phyloP scores from a whole-genome alignment of 176 grass and related monocot genomes.

The Miscanthus lutarioriparius region DNA sequence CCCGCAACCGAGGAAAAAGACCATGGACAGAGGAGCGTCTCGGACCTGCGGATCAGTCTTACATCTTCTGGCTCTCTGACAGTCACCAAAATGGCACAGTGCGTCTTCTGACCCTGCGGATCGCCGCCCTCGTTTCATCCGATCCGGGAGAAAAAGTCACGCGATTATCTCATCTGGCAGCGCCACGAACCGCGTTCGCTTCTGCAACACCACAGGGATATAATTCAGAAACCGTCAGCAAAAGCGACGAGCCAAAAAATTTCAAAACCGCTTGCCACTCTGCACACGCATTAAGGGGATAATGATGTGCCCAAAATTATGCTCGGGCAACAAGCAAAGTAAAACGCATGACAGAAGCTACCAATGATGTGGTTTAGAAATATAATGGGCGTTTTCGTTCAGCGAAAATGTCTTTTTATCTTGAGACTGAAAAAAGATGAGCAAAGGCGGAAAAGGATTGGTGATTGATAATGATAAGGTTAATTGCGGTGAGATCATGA shows the following conservation, averaged over 20 bases:
- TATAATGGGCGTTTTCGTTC: background rate
- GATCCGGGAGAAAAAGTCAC: background rate
- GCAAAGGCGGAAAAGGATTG: background rate
- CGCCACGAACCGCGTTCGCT: slow-evolving; percentile 68
- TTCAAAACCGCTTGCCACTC: background rate
- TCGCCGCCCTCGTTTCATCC: background rate
- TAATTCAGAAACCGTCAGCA: slow-evolving; percentile 15
- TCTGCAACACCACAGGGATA: slow-evolving; percentile 58
- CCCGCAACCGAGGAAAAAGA: background rate
- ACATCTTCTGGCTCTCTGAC: slow-evolving; percentile 6
- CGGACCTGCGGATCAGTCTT: background rate
- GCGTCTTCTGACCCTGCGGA: too few relatives aligned
- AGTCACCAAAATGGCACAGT: background rate
- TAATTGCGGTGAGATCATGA: slow-evolving; percentile 9
- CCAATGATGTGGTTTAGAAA: slow-evolving; percentile 5
- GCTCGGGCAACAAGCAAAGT: background rate
- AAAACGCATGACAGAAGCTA: slow-evolving; percentile 9
- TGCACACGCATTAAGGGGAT: slow-evolving; percentile 1
- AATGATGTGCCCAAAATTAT: slow-evolving; percentile 22
- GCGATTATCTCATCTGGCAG: slow-evolving; percentile 79
- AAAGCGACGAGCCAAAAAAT: background rate
- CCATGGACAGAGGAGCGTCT: background rate
- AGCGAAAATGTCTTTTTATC: slow-evolving; percentile 8
- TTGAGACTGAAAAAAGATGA: slow-evolving; percentile 22
- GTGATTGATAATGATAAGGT: slow-evolving; percentile 4